Evolutionary conservation across 352 stramenopile species (phyloP), one percentile per base, ranked within the genome.

Genomic region (Globisporangium orthogonon): DNA sequence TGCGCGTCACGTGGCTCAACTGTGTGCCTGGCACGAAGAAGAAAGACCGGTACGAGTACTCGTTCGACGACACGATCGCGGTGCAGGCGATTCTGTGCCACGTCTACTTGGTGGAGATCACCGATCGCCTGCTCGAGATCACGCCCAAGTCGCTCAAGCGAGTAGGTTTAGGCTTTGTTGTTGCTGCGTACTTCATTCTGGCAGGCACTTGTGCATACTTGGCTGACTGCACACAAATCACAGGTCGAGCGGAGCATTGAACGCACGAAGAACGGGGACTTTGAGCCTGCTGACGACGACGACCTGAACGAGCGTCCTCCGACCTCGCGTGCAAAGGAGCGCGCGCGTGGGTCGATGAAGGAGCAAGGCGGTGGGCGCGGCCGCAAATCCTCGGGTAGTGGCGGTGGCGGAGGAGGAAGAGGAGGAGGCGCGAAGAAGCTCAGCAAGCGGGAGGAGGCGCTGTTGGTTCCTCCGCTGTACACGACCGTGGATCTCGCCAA

Each of bases 21-120:
- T 71, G 70, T 50, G 50, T 65, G 18, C 31, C 45, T 4, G 53
- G 46, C 1, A 40, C 18, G 29, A 40, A 54, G 54, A 52, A 56
- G 39, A 50, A 58, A 41, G 46, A 54, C 2, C 58, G 66, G 13
- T 92, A 91, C 56, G 62, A 70, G 45, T 67, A 71, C 31, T 76
- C 74, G 18, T 86, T 77, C 51, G 71, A 91, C 63, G 83, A 92
- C 46, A 58, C 70, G 28, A 63, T 89, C 18, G 69, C 78, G 35
- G 79, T 90, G 9, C 65, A 76, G 39, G 76, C 74, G 23, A 92
- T 92, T 49, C 48, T 92, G 56, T 92, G 83, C 44, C 78, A 90
- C 52, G 75, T 91, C 3, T 87, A 73, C 31, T 56, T 90, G 52
- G 50, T 65, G 6, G 80, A 90, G 55, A 57, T 73, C 30, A 59